Percentiles rank a stretch among this genome's conserved stretches.
phyloP scores from a whole-genome alignment of 495 filamentous ascomycete species.

The Penicillium bovifimosum region DNA sequence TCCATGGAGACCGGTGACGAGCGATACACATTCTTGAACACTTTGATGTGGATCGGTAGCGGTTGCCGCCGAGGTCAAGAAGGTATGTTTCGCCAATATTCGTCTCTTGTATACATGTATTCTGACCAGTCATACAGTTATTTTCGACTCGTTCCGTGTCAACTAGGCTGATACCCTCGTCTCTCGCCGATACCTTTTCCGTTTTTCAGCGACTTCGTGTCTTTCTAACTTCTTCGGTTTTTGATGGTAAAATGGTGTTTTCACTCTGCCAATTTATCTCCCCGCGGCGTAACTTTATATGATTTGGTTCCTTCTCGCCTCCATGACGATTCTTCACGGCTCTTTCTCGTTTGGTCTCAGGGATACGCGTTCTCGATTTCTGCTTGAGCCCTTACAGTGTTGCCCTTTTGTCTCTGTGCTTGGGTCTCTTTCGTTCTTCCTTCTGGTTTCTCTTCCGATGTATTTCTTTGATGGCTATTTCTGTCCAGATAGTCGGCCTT shows the following conservation, averaged over 20 bases:
- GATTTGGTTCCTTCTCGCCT: neutral
- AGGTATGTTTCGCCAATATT: conserved; percentile 25
- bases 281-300: conserved; percentile 3
- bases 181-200: conserved; percentile 23
- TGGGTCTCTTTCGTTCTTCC: neutral
- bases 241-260: conserved; percentile 9
- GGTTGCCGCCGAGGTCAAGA: conserved; percentile 54
- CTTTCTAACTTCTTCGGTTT: conserved; percentile 9
- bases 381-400: neutral
- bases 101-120: neutral
- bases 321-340: neutral
- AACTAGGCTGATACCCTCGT: conserved; percentile 28
- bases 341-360: neutral
- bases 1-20: conserved; percentile 58
- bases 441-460: neutral
- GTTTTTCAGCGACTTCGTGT: conserved; percentile 36
- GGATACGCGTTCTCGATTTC: neutral
- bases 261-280: neutral
- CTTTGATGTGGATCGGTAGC: conserved; percentile 57
- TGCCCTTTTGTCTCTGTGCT: neutral
- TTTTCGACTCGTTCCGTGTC: conserved; percentile 45
- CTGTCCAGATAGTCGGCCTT: neutral
- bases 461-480: conserved; percentile 2
- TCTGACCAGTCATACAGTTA: conserved; percentile 29
- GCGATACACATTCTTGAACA: conserved; percentile 57